Conservation (phyloP, 192 early-diverging fungal genomes). For the Gigaspora rosea region DNA sequence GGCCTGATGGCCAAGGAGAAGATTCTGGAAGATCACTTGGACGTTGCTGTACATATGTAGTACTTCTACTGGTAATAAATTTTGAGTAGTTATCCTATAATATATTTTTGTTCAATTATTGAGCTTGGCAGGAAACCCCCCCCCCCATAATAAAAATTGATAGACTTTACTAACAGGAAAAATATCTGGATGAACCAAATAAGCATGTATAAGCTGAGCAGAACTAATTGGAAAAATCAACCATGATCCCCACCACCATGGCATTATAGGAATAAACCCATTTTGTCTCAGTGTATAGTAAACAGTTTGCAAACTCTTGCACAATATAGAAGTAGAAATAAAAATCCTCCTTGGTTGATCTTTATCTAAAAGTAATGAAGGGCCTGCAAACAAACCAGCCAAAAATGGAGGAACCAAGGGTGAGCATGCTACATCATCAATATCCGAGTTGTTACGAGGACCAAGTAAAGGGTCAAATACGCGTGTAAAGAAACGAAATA, state of each 20-base stretch:
- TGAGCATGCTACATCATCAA: not conserved
- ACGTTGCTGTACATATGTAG: slow-evolving; percentile 9
- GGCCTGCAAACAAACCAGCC: slow-evolving; percentile 7
- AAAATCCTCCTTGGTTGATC: not conserved
- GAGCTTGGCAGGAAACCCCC: too few species aligned
- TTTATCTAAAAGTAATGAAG: slow-evolving; percentile 6
- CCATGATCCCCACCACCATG: slow-evolving; percentile 29
- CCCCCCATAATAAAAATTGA: not conserved
- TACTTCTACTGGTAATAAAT: slow-evolving; percentile 16
- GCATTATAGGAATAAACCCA: slow-evolving; percentile 20
- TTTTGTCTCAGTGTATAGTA: slow-evolving; percentile 11
- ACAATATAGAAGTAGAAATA: slow-evolving; percentile 4
- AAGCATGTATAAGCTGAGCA: slow-evolving; percentile 15
- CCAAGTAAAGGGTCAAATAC: slow-evolving; percentile 22
- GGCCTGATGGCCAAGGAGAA: slow-evolving; percentile 13
- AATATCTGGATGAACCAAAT: slow-evolving; percentile 25
- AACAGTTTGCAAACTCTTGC: slow-evolving; percentile 25
- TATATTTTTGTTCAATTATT: too few species aligned
- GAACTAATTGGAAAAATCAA: slow-evolving; percentile 29
- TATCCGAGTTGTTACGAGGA: not conserved
- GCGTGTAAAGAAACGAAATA: slow-evolving; percentile 21
- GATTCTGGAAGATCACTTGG: slow-evolving; percentile 8
- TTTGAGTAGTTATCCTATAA: not conserved
- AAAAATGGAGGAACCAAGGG: slow-evolving; percentile 22
- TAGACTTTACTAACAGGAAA: slow-evolving; percentile 11